Percentiles rank a stretch among this genome's conserved stretches.
Conservation (phyloP, 352 stramenopile species). For the Phytophthora cajani region DNA sequence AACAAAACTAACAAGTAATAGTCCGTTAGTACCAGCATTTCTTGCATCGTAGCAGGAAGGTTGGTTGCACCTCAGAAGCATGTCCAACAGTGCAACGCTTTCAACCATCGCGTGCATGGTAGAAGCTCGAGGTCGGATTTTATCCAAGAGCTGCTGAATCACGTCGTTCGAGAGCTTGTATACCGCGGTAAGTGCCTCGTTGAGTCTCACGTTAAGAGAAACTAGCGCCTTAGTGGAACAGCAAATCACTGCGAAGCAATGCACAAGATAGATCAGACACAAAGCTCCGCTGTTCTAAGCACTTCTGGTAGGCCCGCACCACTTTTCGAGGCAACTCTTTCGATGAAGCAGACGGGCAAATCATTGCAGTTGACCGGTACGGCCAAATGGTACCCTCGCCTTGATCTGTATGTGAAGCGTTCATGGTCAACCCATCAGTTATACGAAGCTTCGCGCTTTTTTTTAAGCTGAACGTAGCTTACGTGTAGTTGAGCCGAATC, state of each 20-base stretch:
- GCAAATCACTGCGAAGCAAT: constrained; percentile 56
- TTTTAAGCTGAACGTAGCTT: constrained; percentile 11
- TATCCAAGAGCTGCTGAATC: constrained; percentile 83
- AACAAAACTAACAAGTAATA: constrained; percentile 68
- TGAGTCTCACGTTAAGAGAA: constrained; percentile 83
- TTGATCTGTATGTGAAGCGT: constrained; percentile 34
- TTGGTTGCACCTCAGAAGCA: constrained; percentile 81
- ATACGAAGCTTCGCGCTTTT: neutral
- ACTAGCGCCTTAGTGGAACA: constrained; percentile 91
- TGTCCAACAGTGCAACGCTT: constrained; percentile 91
- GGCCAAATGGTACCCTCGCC: constrained; percentile 77
- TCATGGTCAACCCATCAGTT: neutral
- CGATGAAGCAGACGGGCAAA: constrained; percentile 67
- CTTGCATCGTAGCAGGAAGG: neutral
- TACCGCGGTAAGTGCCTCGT: constrained; percentile 83
- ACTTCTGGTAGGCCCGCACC: constrained; percentile 31
- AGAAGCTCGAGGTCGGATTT: constrained; percentile 75
- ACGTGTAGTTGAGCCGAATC: constrained; percentile 85
- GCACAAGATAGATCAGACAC: constrained; percentile 15
- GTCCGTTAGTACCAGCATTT: neutral
- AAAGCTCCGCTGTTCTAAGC: neutral
- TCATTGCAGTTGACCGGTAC: constrained; percentile 63
- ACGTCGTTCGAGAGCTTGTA: constrained; percentile 91
- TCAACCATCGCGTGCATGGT: constrained; percentile 89
- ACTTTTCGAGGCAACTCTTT: constrained; percentile 70